A percentile compares a stretch with the other conserved stretches of the same genome.
Evolutionary conservation across 169 alveolate species (phyloP).

Genomic region (Eimeria praecox): DNA sequence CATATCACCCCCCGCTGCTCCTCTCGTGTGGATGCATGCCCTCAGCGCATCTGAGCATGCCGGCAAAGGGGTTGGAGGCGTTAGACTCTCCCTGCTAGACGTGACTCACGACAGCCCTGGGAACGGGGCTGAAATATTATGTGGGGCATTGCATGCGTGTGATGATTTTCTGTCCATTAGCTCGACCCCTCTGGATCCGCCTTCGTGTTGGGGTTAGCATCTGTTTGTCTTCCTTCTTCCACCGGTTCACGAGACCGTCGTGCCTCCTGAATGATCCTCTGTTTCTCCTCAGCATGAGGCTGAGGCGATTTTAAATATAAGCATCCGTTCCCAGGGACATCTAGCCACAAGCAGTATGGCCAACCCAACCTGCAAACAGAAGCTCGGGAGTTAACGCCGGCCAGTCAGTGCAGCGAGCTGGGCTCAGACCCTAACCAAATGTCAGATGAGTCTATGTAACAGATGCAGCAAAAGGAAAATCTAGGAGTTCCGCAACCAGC

Average conservation of each 20-base stretch:
- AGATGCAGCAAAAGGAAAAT: no score
- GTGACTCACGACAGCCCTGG: conserved; percentile 3
- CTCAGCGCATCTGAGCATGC: not conserved
- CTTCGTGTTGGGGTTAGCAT: not conserved
- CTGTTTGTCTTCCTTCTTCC: not conserved
- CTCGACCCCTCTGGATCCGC: not conserved
- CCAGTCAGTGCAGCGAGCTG: not conserved
- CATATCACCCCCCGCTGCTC: not conserved
- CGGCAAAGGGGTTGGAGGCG: not conserved
- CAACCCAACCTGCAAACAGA: conserved; percentile 84
- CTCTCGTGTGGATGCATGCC: not conserved
- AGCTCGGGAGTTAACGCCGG: not conserved
- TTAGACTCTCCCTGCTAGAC: not conserved
- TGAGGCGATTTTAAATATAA: conserved; percentile 82
- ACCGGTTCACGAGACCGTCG: not conserved
- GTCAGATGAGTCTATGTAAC: not conserved
- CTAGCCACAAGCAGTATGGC: conserved; percentile 87
- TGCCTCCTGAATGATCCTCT: conserved; percentile 25
- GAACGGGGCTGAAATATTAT: not conserved
- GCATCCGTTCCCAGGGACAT: conserved; percentile 86
- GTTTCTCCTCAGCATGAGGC: conserved; percentile 53
- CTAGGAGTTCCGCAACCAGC: not conserved
- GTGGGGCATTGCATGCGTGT: not conserved
- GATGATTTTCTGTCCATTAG: not conserved
- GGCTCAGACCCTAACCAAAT: not conserved